phyloP scores from a whole-genome alignment of 2,329 filamentous ascomycete genomes.

The Tympanopsis confertula region DNA sequence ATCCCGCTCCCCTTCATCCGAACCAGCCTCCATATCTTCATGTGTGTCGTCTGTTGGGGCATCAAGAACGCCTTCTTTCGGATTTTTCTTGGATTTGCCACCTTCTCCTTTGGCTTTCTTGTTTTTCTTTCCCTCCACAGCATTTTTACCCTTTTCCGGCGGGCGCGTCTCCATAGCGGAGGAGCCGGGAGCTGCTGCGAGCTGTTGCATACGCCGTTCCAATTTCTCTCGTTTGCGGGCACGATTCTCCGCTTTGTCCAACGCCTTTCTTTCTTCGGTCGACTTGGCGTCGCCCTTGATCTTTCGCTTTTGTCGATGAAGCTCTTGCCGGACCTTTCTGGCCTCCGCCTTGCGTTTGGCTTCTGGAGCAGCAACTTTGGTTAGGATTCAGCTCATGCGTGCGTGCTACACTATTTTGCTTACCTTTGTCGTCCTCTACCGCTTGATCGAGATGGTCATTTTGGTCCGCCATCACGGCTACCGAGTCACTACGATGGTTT shows the following conservation, averaged over 20 bases:
- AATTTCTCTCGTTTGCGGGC: neutral
- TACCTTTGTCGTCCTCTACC: too few relatives aligned
- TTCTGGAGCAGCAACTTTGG: neutral
- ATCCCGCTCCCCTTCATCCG: conserved; percentile 8
- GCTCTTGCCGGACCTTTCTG: conserved; percentile 23
- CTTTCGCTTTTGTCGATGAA: too few relatives aligned
- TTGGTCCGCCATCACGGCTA: too few relatives aligned
- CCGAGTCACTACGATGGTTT: too few relatives aligned
- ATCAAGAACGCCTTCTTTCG: conserved; percentile 9
- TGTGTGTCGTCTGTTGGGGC: conserved; percentile 4
- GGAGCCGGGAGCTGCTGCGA: conserved; percentile 1
- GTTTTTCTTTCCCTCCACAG: conserved; percentile 12
- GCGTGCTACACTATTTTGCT: too few relatives aligned
- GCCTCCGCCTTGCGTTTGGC: conserved; percentile 17
- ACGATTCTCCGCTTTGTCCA: neutral
- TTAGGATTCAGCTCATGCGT: neutral
- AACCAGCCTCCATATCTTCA: conserved; percentile 3
- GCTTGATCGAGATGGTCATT: too few relatives aligned
- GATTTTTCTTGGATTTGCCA: conserved; percentile 21
- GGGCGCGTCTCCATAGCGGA: neutral
- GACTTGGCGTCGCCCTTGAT: conserved; percentile 17
- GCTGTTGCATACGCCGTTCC: conserved; percentile 6
- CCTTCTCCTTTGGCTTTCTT: conserved; percentile 17
- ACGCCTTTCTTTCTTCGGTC: conserved; percentile 17
- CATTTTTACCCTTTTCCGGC: conserved; percentile 4